Evolutionary conservation across 495 filamentous ascomycete species (phyloP).

Genomic region (Aspergillus saccharolyticus): DNA sequence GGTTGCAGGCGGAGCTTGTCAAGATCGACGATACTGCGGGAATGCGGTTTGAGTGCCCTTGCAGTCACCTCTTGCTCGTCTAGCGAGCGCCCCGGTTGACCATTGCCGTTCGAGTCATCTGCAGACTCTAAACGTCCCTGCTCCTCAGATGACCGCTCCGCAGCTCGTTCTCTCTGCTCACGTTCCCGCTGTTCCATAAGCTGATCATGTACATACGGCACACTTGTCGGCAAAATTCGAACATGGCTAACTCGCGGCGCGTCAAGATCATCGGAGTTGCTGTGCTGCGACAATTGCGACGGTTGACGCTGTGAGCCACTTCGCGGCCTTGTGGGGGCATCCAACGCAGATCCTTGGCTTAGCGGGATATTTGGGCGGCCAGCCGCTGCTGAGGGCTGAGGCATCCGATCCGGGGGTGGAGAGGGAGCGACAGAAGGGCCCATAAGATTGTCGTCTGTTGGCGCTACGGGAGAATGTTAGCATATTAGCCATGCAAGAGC

Average conservation of each 20-base stretch:
- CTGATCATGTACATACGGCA: conserved; percentile 83
- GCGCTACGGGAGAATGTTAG: conserved; percentile 29
- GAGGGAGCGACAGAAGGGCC: conserved; percentile 21
- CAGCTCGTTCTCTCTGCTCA: conserved; percentile 28
- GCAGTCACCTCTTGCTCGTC: conserved; percentile 74
- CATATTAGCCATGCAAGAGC: background rate
- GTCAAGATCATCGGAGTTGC: conserved; percentile 29
- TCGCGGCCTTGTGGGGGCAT: conserved; percentile 15
- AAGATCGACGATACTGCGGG: conserved; percentile 54
- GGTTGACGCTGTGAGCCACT: conserved; percentile 28
- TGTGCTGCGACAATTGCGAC: conserved; percentile 24
- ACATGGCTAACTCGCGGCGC: conserved; percentile 64
- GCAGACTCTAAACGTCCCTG: conserved; percentile 32
- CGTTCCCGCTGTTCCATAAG: conserved; percentile 69
- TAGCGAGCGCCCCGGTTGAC: conserved; percentile 46
- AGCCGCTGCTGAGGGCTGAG: conserved; percentile 18
- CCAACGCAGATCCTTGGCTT: conserved; percentile 19
- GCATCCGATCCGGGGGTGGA: conserved; percentile 19
- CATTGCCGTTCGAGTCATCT: conserved; percentile 40
- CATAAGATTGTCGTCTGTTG: conserved; percentile 39
- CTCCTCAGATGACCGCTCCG: conserved; percentile 23
- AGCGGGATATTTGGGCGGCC: conserved; percentile 20
- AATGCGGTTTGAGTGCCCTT: conserved; percentile 74
- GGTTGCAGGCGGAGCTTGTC: conserved; percentile 55
- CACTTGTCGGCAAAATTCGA: conserved; percentile 80